Evolutionary conservation across 2,329 filamentous ascomycete genomes (phyloP).

Genomic region (Fusarium xyrophilum): DNA sequence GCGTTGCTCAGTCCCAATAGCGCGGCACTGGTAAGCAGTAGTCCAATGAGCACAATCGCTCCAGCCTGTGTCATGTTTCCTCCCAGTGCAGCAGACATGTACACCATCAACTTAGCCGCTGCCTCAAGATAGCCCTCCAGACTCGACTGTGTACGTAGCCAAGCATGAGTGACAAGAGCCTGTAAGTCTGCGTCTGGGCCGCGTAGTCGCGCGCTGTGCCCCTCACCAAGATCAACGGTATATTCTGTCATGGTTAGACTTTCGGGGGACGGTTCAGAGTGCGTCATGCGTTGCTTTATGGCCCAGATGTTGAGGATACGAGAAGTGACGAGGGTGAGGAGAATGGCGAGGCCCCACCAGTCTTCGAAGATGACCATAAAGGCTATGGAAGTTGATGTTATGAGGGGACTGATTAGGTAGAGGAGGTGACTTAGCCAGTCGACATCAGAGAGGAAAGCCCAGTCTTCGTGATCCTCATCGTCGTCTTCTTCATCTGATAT

Average conservation of each 20-base stretch:
- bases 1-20: slow-evolving; percentile 63
- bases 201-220: slow-evolving; percentile 59
- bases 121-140: slow-evolving; percentile 61
- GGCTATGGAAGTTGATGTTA: slow-evolving; percentile 54
- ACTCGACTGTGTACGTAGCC: slow-evolving; percentile 60
- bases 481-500: slow-evolving; percentile 15
- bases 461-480: slow-evolving; percentile 33
- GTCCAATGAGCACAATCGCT: slow-evolving; percentile 57
- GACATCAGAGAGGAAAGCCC: slow-evolving; percentile 42
- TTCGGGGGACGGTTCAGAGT: background rate
- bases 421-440: slow-evolving; percentile 58
- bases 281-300: slow-evolving; percentile 58
- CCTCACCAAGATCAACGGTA: slow-evolving; percentile 59
- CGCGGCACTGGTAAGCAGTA: slow-evolving; percentile 61
- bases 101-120: slow-evolving; percentile 63
- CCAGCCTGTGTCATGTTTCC: slow-evolving; percentile 63
- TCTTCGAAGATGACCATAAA: slow-evolving; percentile 57
- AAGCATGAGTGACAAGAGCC: slow-evolving; percentile 63
- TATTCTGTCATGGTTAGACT: slow-evolving; percentile 50
- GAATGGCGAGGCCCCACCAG: slow-evolving; percentile 58
- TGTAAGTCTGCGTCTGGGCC: slow-evolving; percentile 64
- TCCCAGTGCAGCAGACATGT: slow-evolving; percentile 61
- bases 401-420: slow-evolving; percentile 55
- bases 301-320: slow-evolving; percentile 64
- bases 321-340: slow-evolving; percentile 59